phyloP scores from a whole-genome alignment of 345 rosid species.

The Hibiscus tridactylites region DNA sequence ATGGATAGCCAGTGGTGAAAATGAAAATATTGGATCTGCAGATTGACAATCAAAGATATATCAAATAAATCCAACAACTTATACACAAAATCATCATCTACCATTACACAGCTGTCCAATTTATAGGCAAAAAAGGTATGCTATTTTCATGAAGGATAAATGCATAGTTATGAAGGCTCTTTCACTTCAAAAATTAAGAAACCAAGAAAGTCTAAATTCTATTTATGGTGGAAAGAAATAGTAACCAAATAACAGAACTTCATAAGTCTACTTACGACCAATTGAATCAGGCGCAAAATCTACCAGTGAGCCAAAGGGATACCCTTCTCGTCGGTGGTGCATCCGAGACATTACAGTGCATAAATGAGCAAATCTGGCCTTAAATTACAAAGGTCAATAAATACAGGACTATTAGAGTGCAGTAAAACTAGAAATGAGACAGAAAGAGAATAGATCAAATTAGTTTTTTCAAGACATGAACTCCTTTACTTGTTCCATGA shows the following conservation, averaged over 20 bases:
- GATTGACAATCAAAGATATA: slow-evolving; percentile 2
- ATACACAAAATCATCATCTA: neutral
- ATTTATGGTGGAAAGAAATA: neutral
- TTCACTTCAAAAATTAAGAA: neutral
- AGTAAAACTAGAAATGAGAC: neutral
- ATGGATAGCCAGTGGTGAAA: slow-evolving; percentile 93
- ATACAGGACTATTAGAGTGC: neutral
- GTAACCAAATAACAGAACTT: neutral
- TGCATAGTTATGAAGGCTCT: neutral
- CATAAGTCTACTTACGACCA: slow-evolving; percentile 65
- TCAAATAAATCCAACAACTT: neutral
- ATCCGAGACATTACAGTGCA: slow-evolving; percentile 94
- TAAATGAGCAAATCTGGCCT: slow-evolving; percentile 97
- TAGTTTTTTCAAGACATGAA: neutral
- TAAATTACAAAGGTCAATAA: slow-evolving; percentile 17
- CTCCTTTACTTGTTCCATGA: slow-evolving; percentile 81
- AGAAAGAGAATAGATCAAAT: neutral
- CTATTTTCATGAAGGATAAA: neutral
- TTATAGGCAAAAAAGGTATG: neutral
- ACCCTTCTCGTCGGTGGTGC: slow-evolving; percentile 97
- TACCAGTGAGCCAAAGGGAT: slow-evolving; percentile 91
- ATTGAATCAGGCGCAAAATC: slow-evolving; percentile 87
- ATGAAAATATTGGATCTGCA: slow-evolving; percentile 90
- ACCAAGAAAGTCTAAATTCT: neutral
- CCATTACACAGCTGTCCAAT: neutral